phyloP scores from a whole-genome alignment of 169 alveolate genomes.

The Plasmodium adleri region DNA sequence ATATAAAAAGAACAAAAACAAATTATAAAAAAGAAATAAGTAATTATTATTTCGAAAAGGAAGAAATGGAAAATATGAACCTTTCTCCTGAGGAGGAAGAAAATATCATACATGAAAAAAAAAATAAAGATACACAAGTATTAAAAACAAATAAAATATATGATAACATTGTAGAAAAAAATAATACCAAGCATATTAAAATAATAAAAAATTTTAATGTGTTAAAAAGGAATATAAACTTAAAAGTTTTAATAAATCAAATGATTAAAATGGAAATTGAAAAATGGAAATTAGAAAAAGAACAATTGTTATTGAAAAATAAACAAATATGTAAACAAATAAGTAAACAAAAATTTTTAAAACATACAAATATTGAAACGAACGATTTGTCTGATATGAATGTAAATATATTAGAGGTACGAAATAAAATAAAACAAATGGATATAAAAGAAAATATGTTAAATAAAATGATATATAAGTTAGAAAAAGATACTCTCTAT shows the following conservation, averaged over 20 bases:
- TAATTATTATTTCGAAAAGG: no score
- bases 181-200: no score
- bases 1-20: no score
- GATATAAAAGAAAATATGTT: neutral
- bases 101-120: no score
- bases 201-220: neutral
- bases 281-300: constrained; percentile 5
- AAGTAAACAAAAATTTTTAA: no score
- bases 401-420: constrained; percentile 6
- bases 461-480: neutral
- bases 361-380: neutral
- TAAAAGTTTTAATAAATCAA: constrained; percentile 29
- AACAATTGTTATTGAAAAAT: neutral
- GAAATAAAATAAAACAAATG: constrained; percentile 14
- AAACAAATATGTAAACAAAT: neutral
- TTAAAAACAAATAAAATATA: no score
- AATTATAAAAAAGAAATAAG: no score
- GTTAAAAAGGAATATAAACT: constrained; percentile 28
- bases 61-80: no score
- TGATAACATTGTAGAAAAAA: no score
- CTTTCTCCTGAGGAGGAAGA: no score
- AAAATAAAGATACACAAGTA: no score
- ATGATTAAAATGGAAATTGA: constrained; percentile 33
- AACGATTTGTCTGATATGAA: constrained; percentile 14
- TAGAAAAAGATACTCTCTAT: neutral